Conservation (phyloP, 2,329 filamentous ascomycete genomes). For the Claviceps sp. region DNA sequence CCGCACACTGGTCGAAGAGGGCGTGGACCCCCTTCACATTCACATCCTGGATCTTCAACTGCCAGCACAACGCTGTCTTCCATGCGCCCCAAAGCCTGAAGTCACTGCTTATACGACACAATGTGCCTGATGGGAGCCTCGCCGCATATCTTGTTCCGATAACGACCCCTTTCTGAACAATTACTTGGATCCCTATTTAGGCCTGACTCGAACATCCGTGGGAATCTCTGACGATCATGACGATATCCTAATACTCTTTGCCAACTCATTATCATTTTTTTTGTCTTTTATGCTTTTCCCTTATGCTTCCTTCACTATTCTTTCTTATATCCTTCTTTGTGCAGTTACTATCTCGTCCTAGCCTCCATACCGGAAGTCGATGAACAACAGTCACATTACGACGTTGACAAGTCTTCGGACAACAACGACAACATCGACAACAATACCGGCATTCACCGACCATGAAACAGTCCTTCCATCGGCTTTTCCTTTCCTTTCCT, state of each 20-base stretch:
- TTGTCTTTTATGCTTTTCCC: neutral
- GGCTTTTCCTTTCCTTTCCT: neutral
- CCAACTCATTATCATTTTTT: neutral
- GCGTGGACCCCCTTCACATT: slow-evolving; percentile 25
- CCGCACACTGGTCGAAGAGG: slow-evolving; percentile 33
- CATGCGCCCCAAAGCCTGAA: slow-evolving; percentile 21
- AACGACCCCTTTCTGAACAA: neutral
- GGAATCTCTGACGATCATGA: slow-evolving; percentile 4
- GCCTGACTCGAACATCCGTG: neutral
- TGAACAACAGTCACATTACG: neutral
- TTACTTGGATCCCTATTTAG: neutral
- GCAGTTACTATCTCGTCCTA: neutral
- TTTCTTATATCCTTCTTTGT: neutral
- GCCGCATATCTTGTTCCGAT: neutral
- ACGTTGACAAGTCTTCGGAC: slow-evolving; percentile 1
- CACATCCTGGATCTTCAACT: slow-evolving; percentile 23
- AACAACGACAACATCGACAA: neutral
- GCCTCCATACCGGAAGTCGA: neutral
- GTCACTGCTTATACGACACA: neutral
- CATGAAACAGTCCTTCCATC: neutral
- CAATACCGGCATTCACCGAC: neutral
- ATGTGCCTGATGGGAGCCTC: neutral
- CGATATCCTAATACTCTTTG: slow-evolving; percentile 1
- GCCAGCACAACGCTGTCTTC: slow-evolving; percentile 23
- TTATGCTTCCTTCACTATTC: neutral